Evolutionary conservation across 495 filamentous ascomycete genomes (phyloP).

Genomic region (Pseudoneurospora amorphoporcata): DNA sequence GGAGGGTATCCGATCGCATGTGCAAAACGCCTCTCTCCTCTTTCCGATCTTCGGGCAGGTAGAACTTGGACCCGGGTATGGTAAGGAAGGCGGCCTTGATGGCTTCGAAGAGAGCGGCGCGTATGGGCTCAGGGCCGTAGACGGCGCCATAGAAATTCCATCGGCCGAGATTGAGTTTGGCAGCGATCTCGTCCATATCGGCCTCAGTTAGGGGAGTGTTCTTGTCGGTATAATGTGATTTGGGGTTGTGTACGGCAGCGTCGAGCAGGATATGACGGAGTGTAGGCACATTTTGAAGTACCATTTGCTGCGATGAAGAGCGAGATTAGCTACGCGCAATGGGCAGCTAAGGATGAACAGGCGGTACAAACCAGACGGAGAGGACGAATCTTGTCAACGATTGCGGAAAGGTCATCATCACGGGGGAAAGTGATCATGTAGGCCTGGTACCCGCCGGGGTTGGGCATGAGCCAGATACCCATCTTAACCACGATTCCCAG

Average conservation of each 20-base stretch:
- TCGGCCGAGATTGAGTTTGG: conserved; percentile 7
- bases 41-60: conserved; percentile 27
- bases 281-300: conserved; percentile 44
- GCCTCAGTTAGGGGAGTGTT: background rate
- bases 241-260: background rate
- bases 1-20: conserved; percentile 16
- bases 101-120: conserved; percentile 30
- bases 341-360: conserved; percentile 28
- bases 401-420: conserved; percentile 40
- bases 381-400: conserved; percentile 44
- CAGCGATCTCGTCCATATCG: conserved; percentile 7
- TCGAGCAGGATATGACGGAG: conserved; percentile 33
- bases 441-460: conserved; percentile 38
- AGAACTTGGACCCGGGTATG: conserved; percentile 36
- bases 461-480: conserved; percentile 45
- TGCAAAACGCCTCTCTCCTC: conserved; percentile 22
- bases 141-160: conserved; percentile 49
- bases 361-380: conserved; percentile 10
- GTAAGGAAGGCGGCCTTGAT: conserved; percentile 36
- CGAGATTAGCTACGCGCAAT: conserved; percentile 36
- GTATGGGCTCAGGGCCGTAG: conserved; percentile 38
- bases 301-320: conserved; percentile 36
- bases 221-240: background rate
- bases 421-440: conserved; percentile 43
- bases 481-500: conserved; percentile 52